Conservation (phyloP, 169 alveolate genomes). For the Cryptosporidium bovis region DNA sequence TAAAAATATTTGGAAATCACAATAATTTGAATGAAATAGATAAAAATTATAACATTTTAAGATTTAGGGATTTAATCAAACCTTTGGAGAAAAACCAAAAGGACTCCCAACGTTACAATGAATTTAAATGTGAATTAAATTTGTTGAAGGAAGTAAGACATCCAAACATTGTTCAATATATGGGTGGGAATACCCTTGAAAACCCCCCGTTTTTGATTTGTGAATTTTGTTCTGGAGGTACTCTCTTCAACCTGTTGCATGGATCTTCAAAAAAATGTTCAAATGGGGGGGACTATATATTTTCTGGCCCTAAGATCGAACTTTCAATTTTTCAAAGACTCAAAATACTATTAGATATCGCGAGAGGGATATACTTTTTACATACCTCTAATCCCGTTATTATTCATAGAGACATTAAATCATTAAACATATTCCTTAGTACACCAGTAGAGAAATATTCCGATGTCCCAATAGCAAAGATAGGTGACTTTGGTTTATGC, state of each 20-base stretch:
- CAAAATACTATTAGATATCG: constrained; percentile 85
- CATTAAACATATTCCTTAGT: constrained; percentile 84
- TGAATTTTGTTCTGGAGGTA: constrained; percentile 74
- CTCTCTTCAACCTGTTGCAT: constrained; percentile 60
- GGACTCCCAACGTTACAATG: constrained; percentile 79
- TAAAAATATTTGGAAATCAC: constrained; percentile 81
- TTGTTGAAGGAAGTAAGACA: constrained; percentile 86
- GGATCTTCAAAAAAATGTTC: constrained; percentile 29
- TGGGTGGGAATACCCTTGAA: constrained; percentile 87
- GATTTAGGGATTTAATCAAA: neutral
- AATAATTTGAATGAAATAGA: constrained; percentile 77
- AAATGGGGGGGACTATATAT: neutral
- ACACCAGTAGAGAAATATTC: constrained; percentile 73
- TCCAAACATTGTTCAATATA: constrained; percentile 87
- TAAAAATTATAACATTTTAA: constrained; percentile 9
- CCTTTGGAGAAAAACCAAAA: constrained; percentile 19
- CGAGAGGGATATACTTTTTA: constrained; percentile 87
- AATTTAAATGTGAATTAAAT: constrained; percentile 85
- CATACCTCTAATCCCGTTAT: constrained; percentile 87
- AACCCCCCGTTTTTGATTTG: constrained; percentile 70
- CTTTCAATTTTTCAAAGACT: constrained; percentile 82
- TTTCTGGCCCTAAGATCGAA: constrained; percentile 40
- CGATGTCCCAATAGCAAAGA: constrained; percentile 57
- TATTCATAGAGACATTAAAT: constrained; percentile 91
- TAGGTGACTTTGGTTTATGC: constrained; percentile 71